Conservation (phyloP, 164 flowering plant species). For the Stephania cephalantha region DNA sequence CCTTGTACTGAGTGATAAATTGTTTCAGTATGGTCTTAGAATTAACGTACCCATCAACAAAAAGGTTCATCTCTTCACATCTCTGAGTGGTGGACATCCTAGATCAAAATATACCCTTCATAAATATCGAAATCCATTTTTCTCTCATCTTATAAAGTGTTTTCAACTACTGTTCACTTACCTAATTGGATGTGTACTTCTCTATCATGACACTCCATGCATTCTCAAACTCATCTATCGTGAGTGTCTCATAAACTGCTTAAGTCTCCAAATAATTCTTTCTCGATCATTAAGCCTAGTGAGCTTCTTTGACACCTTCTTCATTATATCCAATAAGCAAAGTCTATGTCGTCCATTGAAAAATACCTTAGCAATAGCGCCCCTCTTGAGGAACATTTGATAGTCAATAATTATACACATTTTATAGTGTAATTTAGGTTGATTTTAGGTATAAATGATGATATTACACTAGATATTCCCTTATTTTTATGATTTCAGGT, state of each 20-base stretch:
- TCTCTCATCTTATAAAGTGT: not conserved
- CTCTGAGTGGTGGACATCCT: not conserved
- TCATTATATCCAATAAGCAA: constrained; percentile 1
- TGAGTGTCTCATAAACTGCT: not conserved
- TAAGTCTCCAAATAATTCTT: not conserved
- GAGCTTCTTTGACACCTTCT: not conserved
- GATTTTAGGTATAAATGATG: no score
- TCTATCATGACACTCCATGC: not conserved
- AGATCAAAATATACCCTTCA: not conserved
- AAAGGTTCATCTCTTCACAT: not conserved
- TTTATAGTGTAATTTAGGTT: no score
- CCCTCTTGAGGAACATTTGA: no score
- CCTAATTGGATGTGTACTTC: not conserved
- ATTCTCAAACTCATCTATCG: not conserved
- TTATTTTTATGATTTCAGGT: no score
- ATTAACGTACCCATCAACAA: constrained; percentile 3
- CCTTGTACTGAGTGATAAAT: no score
- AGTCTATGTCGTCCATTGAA: not conserved
- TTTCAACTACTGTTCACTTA: not conserved
- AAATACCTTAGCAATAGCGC: not conserved
- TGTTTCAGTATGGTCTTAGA: not conserved
- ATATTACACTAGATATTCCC: no score
- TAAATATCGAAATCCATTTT: not conserved
- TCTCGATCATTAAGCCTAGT: not conserved
- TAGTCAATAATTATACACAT: no score